Conservation (phyloP, 768 basidiomycete species). For the Tylopilus plumbeoviolaceoides region DNA sequence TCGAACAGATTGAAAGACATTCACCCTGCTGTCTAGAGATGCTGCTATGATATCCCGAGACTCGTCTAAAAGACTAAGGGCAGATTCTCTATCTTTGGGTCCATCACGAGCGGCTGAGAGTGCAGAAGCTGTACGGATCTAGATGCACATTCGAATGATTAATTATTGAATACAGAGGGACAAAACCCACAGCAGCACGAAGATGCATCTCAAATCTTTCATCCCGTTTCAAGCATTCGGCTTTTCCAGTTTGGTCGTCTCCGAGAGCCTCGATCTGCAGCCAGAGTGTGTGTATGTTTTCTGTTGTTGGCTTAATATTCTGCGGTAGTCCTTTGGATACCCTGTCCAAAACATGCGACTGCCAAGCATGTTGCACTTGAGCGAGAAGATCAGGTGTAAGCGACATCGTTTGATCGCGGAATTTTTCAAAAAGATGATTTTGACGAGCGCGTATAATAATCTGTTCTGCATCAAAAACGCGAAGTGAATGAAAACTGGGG, state of each 20-base stretch:
- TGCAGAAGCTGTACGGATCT: conserved; percentile 53
- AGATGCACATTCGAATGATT: conserved; percentile 14
- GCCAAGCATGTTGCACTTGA: conserved; percentile 61
- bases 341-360: conserved; percentile 54
- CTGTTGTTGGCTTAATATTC: conserved; percentile 42
- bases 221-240: conserved; percentile 68
- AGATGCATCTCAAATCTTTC: conserved; percentile 94
- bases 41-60: conserved; percentile 74
- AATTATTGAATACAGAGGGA: conserved; percentile 4
- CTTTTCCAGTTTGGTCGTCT: conserved; percentile 59
- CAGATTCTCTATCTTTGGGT: conserved; percentile 38
- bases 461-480: conserved; percentile 39
- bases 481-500: not conserved
- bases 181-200: conserved; percentile 61
- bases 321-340: conserved; percentile 62
- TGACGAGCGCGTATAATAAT: conserved; percentile 91
- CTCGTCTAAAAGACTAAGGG: conserved; percentile 61
- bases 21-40: conserved; percentile 71
- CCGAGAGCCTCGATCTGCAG: conserved; percentile 45
- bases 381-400: conserved; percentile 58
- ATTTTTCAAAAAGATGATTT: conserved; percentile 63
- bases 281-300: conserved; percentile 54
- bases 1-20: conserved; percentile 7
- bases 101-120: conserved; percentile 48
- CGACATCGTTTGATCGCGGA: conserved; percentile 47